Evolutionary conservation across 768 basidiomycete genomes (phyloP).

Genomic region (Lentinula sp.): DNA sequence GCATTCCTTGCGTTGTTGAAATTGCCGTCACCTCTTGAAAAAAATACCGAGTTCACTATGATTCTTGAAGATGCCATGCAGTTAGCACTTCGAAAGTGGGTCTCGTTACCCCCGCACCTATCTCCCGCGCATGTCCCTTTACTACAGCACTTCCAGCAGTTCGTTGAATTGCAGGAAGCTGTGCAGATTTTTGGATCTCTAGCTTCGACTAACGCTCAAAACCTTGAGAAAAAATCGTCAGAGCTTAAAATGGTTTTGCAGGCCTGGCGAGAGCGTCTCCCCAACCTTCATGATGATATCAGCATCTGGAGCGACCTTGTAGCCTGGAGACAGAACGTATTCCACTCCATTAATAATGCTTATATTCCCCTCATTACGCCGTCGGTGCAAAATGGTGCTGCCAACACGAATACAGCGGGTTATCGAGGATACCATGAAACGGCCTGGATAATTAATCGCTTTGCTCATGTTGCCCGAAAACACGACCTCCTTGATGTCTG

Average conservation of each 20-base stretch:
- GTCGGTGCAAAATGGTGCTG: constrained; percentile 11
- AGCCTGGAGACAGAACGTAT: constrained; percentile 98
- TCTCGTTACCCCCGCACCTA: constrained; percentile 76
- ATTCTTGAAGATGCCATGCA: constrained; percentile 96
- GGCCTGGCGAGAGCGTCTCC: constrained; percentile 95
- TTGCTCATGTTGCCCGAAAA: constrained; percentile 96
- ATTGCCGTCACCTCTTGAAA: constrained; percentile 66
- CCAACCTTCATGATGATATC: constrained; percentile 95
- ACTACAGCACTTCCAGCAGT: constrained; percentile 97
- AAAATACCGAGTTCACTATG: constrained; percentile 82
- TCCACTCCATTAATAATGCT: constrained; percentile 92
- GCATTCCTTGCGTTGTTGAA: constrained; percentile 89
- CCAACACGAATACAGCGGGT: constrained; percentile 74
- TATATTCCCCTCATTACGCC: constrained; percentile 85
- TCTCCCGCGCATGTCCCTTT: constrained; percentile 92
- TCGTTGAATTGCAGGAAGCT: constrained; percentile 95
- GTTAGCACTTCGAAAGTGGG: constrained; percentile 93
- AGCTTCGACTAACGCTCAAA: constrained; percentile 77
- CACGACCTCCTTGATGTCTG: constrained; percentile 96
- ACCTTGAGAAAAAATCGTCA: constrained; percentile 90
- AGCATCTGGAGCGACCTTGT: constrained; percentile 99
- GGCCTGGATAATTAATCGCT: constrained; percentile 99
- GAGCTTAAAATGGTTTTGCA: constrained; percentile 96
- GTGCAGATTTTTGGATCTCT: constrained; percentile 91
- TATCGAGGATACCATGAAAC: constrained; percentile 98